Evolutionary conservation across 495 filamentous ascomycete species (phyloP).

Genomic region (Glutinoglossum americanum): DNA sequence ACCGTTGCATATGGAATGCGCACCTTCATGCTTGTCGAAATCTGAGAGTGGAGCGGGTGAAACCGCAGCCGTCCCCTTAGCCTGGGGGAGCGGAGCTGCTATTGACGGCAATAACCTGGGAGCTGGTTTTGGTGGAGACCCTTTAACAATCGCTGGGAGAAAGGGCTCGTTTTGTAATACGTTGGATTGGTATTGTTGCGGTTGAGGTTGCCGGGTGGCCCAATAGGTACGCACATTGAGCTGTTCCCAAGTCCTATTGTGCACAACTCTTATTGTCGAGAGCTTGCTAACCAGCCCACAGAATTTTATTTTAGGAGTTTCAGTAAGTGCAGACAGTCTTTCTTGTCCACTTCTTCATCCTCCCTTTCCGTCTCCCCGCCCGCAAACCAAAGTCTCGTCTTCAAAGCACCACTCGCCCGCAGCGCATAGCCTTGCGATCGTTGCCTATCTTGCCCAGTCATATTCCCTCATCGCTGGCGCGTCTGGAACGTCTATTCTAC

Average conservation of each 20-base stretch:
- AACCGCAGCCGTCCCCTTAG: constrained; percentile 1
- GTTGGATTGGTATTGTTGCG: neutral
- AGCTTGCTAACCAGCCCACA: neutral
- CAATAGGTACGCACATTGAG: neutral
- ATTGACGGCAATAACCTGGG: neutral
- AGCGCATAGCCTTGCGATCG: neutral
- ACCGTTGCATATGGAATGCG: neutral
- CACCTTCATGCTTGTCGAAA: neutral
- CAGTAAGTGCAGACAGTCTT: neutral
- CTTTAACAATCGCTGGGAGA: neutral
- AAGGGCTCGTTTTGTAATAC: neutral
- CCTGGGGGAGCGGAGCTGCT: neutral
- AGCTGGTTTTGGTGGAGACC: neutral
- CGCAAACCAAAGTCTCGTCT: neutral
- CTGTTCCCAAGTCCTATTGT: neutral
- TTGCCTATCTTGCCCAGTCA: neutral
- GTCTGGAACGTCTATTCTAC: neutral
- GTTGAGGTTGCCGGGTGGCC: neutral
- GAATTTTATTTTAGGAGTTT: neutral
- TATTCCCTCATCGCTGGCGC: neutral
- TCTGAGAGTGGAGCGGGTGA: neutral
- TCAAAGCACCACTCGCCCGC: neutral
- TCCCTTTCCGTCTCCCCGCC: neutral
- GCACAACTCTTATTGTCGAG: neutral
- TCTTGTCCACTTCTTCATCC: neutral